These are phyloP conservation scores for Simplicillium aogashimaense DNA, from an alignment of 2,329 filamentous ascomycete species.

Conservation along the genomic window DNA sequence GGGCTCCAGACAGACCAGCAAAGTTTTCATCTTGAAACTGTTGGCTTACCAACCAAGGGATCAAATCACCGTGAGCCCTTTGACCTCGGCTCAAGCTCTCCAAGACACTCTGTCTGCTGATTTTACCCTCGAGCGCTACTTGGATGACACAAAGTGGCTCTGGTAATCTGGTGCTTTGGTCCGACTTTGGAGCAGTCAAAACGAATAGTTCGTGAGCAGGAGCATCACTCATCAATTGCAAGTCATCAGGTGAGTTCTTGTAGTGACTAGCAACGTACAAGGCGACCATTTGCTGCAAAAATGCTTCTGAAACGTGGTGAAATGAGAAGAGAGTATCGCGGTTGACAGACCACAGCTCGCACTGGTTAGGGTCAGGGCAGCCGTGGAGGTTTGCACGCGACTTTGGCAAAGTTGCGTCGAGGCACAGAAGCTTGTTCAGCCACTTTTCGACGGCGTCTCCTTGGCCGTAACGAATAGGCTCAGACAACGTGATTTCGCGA, in stretches of 20 bases:
- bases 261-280: constrained; percentile 96
- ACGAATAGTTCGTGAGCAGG: constrained; percentile 95
- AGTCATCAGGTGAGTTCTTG: constrained; percentile 94
- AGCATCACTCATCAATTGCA: constrained; percentile 98
- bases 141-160: constrained; percentile 94
- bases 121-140: constrained; percentile 86
- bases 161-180: constrained; percentile 68
- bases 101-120: constrained; percentile 85
- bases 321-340: constrained; percentile 97
- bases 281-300: constrained; percentile 96
- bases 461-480: constrained; percentile 89
- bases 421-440: constrained; percentile 87
- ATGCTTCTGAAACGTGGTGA: constrained; percentile 93
- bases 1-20: constrained; percentile 81
- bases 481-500: constrained; percentile 83
- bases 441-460: constrained; percentile 91
- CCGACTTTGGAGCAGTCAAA: constrained; percentile 74
- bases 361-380: constrained; percentile 82
- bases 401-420: constrained; percentile 82
- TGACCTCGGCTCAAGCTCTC: constrained; percentile 84
- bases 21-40: constrained; percentile 98
- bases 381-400: constrained; percentile 62
- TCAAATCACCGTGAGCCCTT: constrained; percentile 82
- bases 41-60: constrained; percentile 94
- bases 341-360: constrained; percentile 88